Base-by-base conservation (phyloP, 148 eudicot species). In the Linanthus parryae region DNA sequence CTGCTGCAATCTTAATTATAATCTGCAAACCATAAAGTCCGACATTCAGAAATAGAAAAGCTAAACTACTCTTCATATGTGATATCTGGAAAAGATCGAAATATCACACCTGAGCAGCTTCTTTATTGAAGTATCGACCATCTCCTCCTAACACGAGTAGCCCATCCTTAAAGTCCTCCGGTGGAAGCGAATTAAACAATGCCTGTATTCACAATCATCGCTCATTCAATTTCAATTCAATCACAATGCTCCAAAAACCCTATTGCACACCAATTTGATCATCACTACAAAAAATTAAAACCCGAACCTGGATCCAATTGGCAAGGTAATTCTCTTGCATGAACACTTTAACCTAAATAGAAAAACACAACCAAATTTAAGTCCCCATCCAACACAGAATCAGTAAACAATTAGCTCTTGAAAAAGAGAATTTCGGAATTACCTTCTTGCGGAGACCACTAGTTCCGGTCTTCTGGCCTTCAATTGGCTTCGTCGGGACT, bases 371-470 rank as follows among this genome's bases (percentile, higher is more conserved):
- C 17, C 9, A 47, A 15, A 20, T n/a, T 36, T 23, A 29, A 61
- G n/a, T 21, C 61, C 48, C 37, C 26, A 46, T 59, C 21, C 33
- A 55, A 14, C 5, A 50, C 17, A 43, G 64, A 46, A 21, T 17
- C 50, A 11, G n/a, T n/a, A n/a, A n/a, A n/a, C n/a, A n/a, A n/a
- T n/a, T n/a, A n/a, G n/a, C n/a, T n/a, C n/a, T n/a, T n/a, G n/a
- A n/a, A n/a, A n/a, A n/a, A n/a, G n/a, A n/a, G n/a, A n/a, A n/a
- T n/a, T n/a, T n/a, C n/a, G n/a, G n/a, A n/a, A n/a, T n/a, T 44
- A 86, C 98, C 95, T 87, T 91, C 72, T 91, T 91, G 34, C 98
- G 75, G 25, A 91, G 87, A 25, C 95, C 98, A 51, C 95, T 91
- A 0, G 98, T 91, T 29, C 98, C 98, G 2, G 98, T 91, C 71